Conservation (phyloP, 1,139 yeast species). For the Sugiyamaella novakii region DNA sequence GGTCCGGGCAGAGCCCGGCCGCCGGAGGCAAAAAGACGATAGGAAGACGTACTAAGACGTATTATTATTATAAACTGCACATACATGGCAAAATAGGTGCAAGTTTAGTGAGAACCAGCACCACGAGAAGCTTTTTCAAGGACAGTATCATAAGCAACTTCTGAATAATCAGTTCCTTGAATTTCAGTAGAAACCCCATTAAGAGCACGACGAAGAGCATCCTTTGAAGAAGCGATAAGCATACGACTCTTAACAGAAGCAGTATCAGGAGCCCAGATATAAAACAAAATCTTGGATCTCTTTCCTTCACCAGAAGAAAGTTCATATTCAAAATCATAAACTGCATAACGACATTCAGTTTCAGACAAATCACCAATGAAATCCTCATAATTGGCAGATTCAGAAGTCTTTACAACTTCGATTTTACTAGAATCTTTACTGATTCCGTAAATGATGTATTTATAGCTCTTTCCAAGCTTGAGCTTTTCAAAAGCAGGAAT, state of each 20-base stretch:
- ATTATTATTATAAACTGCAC: not conserved
- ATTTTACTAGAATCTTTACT: constrained; percentile 87
- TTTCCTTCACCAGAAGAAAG: constrained; percentile 89
- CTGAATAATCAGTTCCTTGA: constrained; percentile 98
- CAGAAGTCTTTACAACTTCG: constrained; percentile 82
- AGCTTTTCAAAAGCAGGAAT: constrained; percentile 91
- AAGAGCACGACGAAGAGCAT: constrained; percentile 94
- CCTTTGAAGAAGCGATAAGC: constrained; percentile 97
- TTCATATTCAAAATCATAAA: constrained; percentile 95
- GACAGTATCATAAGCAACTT: constrained; percentile 91
- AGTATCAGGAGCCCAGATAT: constrained; percentile 97
- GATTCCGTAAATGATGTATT: constrained; percentile 77
- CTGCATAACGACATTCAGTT: constrained; percentile 93
- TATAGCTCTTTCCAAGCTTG: constrained; percentile 89
- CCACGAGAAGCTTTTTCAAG: constrained; percentile 88
- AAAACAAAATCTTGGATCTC: constrained; percentile 89
- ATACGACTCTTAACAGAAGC: constrained; percentile 91
- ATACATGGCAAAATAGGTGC: constrained; percentile 2
- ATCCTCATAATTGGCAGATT: constrained; percentile 71
- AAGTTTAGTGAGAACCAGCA: constrained; percentile 58
- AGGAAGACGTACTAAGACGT: not conserved
- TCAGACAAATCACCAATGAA: constrained; percentile 90
- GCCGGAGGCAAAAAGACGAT: constrained; percentile 2
- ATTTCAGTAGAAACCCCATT: constrained; percentile 92
- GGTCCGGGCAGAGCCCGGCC: constrained; percentile 11